Evolutionary conservation across 139 green algal genomes (phyloP), one percentile per base, ranked within the genome.

Genomic region (Auxenochlorella pyrenoidosa): DNA sequence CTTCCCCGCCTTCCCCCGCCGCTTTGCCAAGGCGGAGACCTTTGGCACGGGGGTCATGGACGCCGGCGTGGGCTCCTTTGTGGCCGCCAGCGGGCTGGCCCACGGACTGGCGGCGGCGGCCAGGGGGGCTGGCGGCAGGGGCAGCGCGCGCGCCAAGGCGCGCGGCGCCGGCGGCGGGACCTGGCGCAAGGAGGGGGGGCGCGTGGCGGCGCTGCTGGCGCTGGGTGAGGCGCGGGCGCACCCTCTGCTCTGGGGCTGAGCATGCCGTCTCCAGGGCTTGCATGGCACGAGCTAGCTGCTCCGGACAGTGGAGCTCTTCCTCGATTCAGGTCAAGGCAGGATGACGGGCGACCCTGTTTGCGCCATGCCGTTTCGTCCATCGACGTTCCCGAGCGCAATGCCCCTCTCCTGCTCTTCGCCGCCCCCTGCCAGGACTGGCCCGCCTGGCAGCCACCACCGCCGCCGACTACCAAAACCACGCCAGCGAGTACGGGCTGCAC

Each of bases 21-120:
- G 93, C 13, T 96, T 94, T 75, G 95, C 93, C 47, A 98, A 98
- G 88, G 83, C 93, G 18, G 93, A 99, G 80, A 80, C 66, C 36
- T 96, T 93, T 85, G 96, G 96, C 65, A 95, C 90, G 60, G 93
- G 89, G 0, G 79, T 98, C 51, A 99, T 99, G 97, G 97, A 99
- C 79, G 79, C 96, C 3, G 97, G 97, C 40, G 95, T 97, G 3
- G 97, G 97, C 21, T 91, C 89, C 1, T 96, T 98, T 44, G 89
- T 99, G 32, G 86, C 96, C 1, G 90, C 93, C 28, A 90, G 90
- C 16, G 95, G 90, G 8, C 51, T 96, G 79, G 77, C 66, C 2
- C 28, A 47, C 15, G 87, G 85, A 30, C 32, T 92, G 41, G 40
- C 81, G 32, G 65, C 81, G 30, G 65, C 43, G 43, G 43, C 75